Evolutionary conservation across 163 green algal genomes (phyloP), one percentile per base, ranked within the genome.

Genomic region (Scenedesmus sp.): DNA sequence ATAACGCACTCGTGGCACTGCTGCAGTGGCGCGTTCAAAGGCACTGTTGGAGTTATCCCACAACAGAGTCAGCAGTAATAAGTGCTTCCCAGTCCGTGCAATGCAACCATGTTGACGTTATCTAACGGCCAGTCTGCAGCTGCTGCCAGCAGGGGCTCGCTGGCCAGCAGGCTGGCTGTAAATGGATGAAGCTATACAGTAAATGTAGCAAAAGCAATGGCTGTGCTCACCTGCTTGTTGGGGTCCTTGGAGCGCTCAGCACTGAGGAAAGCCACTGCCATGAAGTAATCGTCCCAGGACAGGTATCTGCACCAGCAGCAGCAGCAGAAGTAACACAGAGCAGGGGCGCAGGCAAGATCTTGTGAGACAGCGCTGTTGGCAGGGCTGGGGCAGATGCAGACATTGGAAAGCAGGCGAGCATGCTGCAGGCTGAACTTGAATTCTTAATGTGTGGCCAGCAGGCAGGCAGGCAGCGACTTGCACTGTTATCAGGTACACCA

Each of bases 231-330:
- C 97, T 99, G 98, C 93, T 99, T 99, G 94, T 98, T 98, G 6
- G 98, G 98, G 88, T 99, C 98, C 91, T 99, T 99, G 10, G 96
- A 99, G 0, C 98, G 93, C 94, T 99, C 95, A 2, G 98, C 97
- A 55, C 94, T 98, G 23, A 99, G 95, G 87, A 99, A 99, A 0
- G 98, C 98, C 26, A 99, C 91, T 0, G 97, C 96, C 98, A 99
- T 99, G 95, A 99, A 99, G 96, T 99, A 99, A 87, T 99, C 98
- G 88, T 99, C 98, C 98, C 98, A 99, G 4, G 89, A 95, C 12
- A 99, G 93, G 84, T 98, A 98, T 83, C 97, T 98, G 94, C 86
- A 90, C 52, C 15, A 74, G 46, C 62, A 89, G n/a, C 62, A 57
- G 84, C 60, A 77, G 56, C 83, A 88, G 4, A 9, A 23, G 79